phyloP scores from a whole-genome alignment of 2,329 filamentous ascomycete genomes.

The Bisporella sp. region DNA sequence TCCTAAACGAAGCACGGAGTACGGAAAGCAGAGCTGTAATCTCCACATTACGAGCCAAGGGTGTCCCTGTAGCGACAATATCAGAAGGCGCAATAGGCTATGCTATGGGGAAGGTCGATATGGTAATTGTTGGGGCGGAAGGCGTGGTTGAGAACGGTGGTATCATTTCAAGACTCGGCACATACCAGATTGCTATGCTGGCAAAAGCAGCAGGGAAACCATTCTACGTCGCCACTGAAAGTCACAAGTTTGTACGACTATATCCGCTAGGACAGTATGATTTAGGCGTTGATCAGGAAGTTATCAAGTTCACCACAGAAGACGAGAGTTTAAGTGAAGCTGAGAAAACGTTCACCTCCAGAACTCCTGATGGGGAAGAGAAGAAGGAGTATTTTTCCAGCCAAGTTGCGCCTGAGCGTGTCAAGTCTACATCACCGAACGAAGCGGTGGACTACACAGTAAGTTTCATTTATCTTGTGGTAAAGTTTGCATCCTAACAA shows the following conservation, averaged over 20 bases:
- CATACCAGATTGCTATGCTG: conserved; percentile 77
- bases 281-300: conserved; percentile 70
- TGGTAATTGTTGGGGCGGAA: conserved; percentile 65
- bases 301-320: conserved; percentile 65
- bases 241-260: conserved; percentile 90
- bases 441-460: conserved; percentile 65
- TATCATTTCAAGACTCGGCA: conserved; percentile 80
- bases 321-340: conserved; percentile 34
- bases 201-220: conserved; percentile 61
- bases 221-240: conserved; percentile 89
- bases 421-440: conserved; percentile 26
- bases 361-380: conserved; percentile 15
- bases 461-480: conserved; percentile 19
- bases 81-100: conserved; percentile 71
- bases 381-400: conserved; percentile 19
- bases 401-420: conserved; percentile 1
- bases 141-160: conserved; percentile 92
- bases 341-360: conserved; percentile 15
- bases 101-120: conserved; percentile 66
- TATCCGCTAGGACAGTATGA: conserved; percentile 79
- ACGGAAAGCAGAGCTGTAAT: conserved; percentile 67
- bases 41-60: conserved; percentile 59
- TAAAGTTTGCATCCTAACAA: too few species aligned
- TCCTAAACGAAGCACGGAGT: conserved; percentile 48
- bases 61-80: conserved; percentile 79